Percentiles rank a stretch among this genome's conserved stretches.
phyloP scores from a whole-genome alignment of 345 rosid species.

The Lagerstroemia speciosa region DNA sequence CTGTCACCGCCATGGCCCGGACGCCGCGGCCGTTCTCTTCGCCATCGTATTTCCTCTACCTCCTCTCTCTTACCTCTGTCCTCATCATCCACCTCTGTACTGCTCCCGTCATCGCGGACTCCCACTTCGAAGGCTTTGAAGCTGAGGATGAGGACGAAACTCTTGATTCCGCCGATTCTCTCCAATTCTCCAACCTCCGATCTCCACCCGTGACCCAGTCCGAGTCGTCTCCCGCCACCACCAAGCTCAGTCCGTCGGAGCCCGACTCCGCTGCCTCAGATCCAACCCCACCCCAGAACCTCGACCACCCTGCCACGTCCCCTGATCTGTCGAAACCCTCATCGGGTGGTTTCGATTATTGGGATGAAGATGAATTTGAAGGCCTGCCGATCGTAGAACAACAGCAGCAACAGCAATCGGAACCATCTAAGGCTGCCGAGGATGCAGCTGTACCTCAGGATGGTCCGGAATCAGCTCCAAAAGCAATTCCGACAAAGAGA shows the following conservation, averaged over 20 bases:
- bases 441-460: constrained; percentile 13
- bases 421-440: constrained; percentile 17
- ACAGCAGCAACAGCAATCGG: constrained; percentile 14
- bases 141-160: constrained; percentile 37
- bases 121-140: constrained; percentile 96
- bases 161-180: constrained; percentile 18
- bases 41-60: constrained; percentile 6
- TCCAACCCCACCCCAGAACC: constrained; percentile 14
- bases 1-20: constrained; percentile 3
- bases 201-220: constrained; percentile 57
- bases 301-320: constrained; percentile 8
- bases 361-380: constrained; percentile 98
- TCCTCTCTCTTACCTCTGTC: constrained; percentile 26
- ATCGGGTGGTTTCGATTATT: constrained; percentile 53
- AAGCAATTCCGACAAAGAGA: constrained; percentile 10
- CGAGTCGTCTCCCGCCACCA: constrained; percentile 17
- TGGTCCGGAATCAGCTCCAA: constrained; percentile 23
- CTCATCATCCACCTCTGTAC: constrained; percentile 17
- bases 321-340: constrained; percentile 21
- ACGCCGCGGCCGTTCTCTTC: not conserved
- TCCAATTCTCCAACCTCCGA: constrained; percentile 33
- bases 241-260: constrained; percentile 16
- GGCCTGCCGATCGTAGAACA: constrained; percentile 41
- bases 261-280: constrained; percentile 21
- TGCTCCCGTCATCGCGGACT: constrained; percentile 28